These are phyloP conservation scores for Mentha longifolia DNA, from an alignment of 257 asterid species.

Conservation along the genomic window DNA sequence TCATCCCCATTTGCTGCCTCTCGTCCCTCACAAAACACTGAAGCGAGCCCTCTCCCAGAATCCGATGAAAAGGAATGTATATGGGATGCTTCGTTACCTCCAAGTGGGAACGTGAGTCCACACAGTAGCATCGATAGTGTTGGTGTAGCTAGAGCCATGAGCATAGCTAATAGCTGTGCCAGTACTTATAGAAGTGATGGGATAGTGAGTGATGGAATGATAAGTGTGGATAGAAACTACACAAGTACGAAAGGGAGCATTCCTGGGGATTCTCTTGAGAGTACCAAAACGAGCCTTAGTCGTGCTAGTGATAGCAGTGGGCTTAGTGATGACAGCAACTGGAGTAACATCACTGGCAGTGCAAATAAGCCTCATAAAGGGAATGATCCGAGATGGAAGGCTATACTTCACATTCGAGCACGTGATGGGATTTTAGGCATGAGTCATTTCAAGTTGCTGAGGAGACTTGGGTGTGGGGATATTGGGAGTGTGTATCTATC, in stretches of 20 bases:
- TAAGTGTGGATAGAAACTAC: slow-evolving; percentile 53
- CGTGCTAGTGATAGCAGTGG: slow-evolving; percentile 68
- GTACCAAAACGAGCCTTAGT: slow-evolving; percentile 63
- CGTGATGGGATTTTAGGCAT: slow-evolving; percentile 68
- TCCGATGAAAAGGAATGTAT: slow-evolving; percentile 59
- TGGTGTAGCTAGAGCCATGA: slow-evolving; percentile 54
- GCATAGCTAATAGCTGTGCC: slow-evolving; percentile 53
- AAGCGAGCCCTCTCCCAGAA: slow-evolving; percentile 47
- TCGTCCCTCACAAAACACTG: slow-evolving; percentile 41
- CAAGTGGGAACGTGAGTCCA: slow-evolving; percentile 66
- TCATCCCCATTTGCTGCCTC: slow-evolving; percentile 48
- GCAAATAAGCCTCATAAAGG: slow-evolving; percentile 80
- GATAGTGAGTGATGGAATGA: slow-evolving; percentile 58
- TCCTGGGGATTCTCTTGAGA: slow-evolving; percentile 58
- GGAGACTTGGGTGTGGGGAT: slow-evolving; percentile 83
- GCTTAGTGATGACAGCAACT: slow-evolving; percentile 69
- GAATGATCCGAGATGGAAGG: slow-evolving; percentile 78
- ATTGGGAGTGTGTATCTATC: slow-evolving; percentile 83
- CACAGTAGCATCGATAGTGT: slow-evolving; percentile 58
- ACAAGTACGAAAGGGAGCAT: slow-evolving; percentile 54
- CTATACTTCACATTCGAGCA: slow-evolving; percentile 62
- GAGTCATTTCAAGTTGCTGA: slow-evolving; percentile 73
- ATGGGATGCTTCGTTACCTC: slow-evolving; percentile 67
- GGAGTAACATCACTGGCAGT: slow-evolving; percentile 65
- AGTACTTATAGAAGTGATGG: slow-evolving; percentile 58